Percentiles rank a stretch among this genome's conserved stretches.
phyloP scores from a whole-genome alignment of 2,329 filamentous ascomycete species.

The Colletotrichum siamense region DNA sequence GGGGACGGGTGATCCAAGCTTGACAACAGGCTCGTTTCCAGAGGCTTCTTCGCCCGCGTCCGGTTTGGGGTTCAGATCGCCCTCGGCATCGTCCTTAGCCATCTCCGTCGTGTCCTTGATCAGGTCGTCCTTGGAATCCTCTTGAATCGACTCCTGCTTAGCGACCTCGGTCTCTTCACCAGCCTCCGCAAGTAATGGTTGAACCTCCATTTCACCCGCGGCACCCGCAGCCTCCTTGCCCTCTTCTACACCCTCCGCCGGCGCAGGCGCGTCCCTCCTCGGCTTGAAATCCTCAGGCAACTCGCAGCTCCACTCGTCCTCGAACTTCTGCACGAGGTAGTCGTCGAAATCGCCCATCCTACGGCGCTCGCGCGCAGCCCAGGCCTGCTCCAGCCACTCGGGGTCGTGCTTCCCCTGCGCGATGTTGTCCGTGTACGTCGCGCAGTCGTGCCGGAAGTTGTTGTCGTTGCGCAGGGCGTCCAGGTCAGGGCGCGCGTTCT shows the following conservation, averaged over 20 bases:
- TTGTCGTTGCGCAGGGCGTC: slow-evolving; percentile 50
- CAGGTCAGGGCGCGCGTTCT: slow-evolving; percentile 45
- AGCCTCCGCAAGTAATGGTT: neutral
- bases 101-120: neutral
- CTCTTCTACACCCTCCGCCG: neutral
- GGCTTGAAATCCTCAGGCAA: slow-evolving; percentile 32
- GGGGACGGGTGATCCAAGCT: neutral
- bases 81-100: neutral
- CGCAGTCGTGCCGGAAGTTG: slow-evolving; percentile 55
- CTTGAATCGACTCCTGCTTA: neutral
- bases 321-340: slow-evolving; percentile 49
- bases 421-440: slow-evolving; percentile 52
- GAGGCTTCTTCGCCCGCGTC: neutral
- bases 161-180: neutral
- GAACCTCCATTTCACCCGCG: neutral
- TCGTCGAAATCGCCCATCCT: slow-evolving; percentile 55
- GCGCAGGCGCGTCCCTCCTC: neutral
- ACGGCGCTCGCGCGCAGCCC: slow-evolving; percentile 54
- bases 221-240: neutral
- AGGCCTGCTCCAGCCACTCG: slow-evolving; percentile 58
- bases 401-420: slow-evolving; percentile 54
- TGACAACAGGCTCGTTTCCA: neutral
- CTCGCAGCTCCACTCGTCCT: slow-evolving; percentile 51
- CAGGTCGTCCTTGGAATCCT: neutral
- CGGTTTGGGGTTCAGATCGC: neutral